These are phyloP conservation scores for Talaromyces sp. DNA, from an alignment of 2,329 filamentous ascomycete species.

Conservation along the genomic window DNA sequence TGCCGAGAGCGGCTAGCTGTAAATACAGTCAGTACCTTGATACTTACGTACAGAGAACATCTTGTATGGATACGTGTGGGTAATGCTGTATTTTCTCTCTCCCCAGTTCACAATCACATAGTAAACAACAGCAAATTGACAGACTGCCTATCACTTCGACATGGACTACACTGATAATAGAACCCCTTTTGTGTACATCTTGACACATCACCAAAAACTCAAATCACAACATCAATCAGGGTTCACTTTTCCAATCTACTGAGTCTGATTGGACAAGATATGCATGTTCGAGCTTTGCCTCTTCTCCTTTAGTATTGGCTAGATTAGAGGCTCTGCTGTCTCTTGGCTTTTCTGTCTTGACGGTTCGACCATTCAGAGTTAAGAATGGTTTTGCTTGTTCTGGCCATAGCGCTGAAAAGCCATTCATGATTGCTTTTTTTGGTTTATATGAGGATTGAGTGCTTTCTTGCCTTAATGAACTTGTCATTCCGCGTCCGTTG, in stretches of 20 bases:
- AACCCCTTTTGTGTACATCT: background rate
- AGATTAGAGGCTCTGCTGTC: background rate
- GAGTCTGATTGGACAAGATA: background rate
- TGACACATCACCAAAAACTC: constrained; percentile 6
- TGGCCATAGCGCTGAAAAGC: background rate
- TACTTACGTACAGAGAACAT: background rate
- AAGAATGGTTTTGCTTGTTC: background rate
- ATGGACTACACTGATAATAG: background rate
- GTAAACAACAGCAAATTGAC: background rate
- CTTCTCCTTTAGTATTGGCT: background rate
- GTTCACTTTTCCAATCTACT: background rate
- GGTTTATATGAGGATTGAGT: no score
- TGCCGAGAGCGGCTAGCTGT: constrained; percentile 1
- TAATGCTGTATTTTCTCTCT: background rate
- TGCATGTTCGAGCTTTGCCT: background rate
- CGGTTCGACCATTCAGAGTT: background rate
- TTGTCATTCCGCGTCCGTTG: background rate
- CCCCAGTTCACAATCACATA: background rate
- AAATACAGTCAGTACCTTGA: background rate
- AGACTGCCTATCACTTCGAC: background rate
- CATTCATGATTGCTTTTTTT: background rate
- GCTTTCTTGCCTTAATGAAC: no score
- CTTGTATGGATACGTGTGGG: background rate
- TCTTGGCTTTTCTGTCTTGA: background rate
- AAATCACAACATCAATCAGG: background rate